Percentiles rank a stretch among this genome's conserved stretches.
Conservation (phyloP, 1,284 basidiomycete genomes). For the Heimioporus retisporus region DNA sequence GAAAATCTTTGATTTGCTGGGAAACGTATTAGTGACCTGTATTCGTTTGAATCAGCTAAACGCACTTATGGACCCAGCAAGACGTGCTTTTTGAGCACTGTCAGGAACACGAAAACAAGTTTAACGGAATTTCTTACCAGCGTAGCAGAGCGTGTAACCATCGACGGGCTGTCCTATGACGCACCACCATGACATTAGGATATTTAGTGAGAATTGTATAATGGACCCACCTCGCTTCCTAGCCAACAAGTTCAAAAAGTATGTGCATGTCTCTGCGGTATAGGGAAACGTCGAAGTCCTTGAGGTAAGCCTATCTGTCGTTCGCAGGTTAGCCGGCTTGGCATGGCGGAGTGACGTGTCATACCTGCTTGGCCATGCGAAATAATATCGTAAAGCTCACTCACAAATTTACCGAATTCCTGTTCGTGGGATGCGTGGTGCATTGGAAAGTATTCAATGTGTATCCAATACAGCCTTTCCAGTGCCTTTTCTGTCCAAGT, state of each 20-base stretch:
- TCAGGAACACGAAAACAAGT: slow-evolving; percentile 16
- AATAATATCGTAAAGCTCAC: slow-evolving; percentile 52
- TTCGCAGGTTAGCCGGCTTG: slow-evolving; percentile 4
- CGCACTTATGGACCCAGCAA: slow-evolving; percentile 39
- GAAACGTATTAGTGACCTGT: neutral
- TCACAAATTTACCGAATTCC: slow-evolving; percentile 46
- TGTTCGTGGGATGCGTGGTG: slow-evolving; percentile 54
- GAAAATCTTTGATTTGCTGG: slow-evolving; percentile 42
- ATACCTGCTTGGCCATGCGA: slow-evolving; percentile 47
- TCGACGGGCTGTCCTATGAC: slow-evolving; percentile 38
- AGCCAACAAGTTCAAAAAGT: slow-evolving; percentile 38
- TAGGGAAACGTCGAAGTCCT: slow-evolving; percentile 56
- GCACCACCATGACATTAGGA: neutral
- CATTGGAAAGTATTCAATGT: slow-evolving; percentile 67
- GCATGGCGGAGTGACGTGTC: neutral
- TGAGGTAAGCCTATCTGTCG: slow-evolving; percentile 56
- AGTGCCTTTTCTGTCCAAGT: slow-evolving; percentile 50
- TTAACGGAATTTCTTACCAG: slow-evolving; percentile 35
- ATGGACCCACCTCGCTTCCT: slow-evolving; percentile 34
- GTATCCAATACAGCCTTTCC: slow-evolving; percentile 65
- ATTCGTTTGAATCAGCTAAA: neutral
- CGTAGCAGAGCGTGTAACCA: slow-evolving; percentile 44
- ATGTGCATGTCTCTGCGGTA: slow-evolving; percentile 41
- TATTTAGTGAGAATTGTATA: neutral
- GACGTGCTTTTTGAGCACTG: slow-evolving; percentile 32